Percentiles rank a stretch among this genome's conserved stretches.
Evolutionary conservation across 176 grass and related monocot species (phyloP).

Genomic region (Zizania latifolia): DNA sequence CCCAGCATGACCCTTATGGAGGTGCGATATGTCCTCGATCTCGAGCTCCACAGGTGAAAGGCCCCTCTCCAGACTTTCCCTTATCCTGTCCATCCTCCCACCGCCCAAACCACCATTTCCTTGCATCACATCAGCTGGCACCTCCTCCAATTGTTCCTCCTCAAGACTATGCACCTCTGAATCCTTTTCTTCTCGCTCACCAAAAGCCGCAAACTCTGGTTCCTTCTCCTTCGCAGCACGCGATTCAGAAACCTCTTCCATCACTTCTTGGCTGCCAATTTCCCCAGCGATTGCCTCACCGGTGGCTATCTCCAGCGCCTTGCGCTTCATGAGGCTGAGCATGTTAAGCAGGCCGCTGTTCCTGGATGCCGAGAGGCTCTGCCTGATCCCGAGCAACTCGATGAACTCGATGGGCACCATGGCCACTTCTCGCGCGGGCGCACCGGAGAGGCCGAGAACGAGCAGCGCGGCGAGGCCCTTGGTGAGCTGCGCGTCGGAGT

Average conservation of each 20-base stretch:
- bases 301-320: constrained; percentile 55
- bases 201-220: constrained; percentile 20
- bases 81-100: constrained; percentile 69
- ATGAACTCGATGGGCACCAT: constrained; percentile 59
- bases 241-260: neutral
- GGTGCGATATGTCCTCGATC: constrained; percentile 74
- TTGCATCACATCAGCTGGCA: constrained; percentile 9
- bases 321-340: constrained; percentile 78
- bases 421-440: constrained; percentile 43
- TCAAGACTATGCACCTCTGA: neutral
- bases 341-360: constrained; percentile 91
- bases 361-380: constrained; percentile 69
- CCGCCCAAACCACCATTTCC: constrained; percentile 17
- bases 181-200: neutral
- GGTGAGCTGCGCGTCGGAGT: constrained; percentile 79
- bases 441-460: constrained; percentile 69
- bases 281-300: neutral
- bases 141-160: constrained; percentile 15
- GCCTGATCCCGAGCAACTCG: constrained; percentile 64
- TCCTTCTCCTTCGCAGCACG: constrained; percentile 24
- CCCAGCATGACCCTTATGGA: constrained; percentile 67
- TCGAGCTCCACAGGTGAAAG: constrained; percentile 49
- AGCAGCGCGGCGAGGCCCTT: constrained; percentile 87
- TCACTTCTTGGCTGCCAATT: neutral
- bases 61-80: constrained; percentile 29